Conservation (phyloP, 208 protist species). For the Balamuthia mandrillaris region DNA sequence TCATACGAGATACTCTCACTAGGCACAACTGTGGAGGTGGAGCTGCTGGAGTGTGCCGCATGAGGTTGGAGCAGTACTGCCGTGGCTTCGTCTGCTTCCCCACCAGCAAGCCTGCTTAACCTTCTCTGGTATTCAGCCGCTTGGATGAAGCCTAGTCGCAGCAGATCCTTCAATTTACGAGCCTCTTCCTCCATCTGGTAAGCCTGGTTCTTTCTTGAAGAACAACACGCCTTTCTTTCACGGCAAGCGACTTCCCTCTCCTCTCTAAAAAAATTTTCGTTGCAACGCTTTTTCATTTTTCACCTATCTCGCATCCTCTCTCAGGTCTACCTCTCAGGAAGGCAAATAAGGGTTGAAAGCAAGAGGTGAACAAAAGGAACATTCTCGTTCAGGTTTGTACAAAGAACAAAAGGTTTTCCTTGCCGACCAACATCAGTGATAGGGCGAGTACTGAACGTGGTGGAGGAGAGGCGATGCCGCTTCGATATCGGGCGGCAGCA, state of each 20-base stretch:
- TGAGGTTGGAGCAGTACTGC: too few species aligned
- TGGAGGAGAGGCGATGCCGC: too few species aligned
- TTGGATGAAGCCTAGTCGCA: neutral
- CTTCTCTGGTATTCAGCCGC: neutral
- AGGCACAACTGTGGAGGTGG: neutral
- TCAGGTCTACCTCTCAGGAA: neutral
- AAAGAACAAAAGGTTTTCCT: too few species aligned
- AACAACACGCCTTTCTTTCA: too few species aligned
- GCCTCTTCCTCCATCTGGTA: neutral
- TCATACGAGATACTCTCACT: neutral
- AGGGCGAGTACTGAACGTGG: too few species aligned
- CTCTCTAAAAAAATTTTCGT: too few species aligned
- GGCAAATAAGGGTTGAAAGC: neutral
- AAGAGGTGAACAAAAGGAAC: too few species aligned
- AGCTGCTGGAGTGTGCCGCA: too few species aligned
- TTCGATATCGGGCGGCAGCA: too few species aligned
- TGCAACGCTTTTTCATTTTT: neutral
- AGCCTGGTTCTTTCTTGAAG: neutral
- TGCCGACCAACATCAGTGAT: too few species aligned
- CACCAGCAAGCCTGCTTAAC: neutral
- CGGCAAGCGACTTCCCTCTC: too few species aligned
- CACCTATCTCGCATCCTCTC: neutral
- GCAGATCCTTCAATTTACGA: neutral
- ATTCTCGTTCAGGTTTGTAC: too few species aligned
- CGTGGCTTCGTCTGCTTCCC: neutral